Base-by-base conservation (phyloP, 2,329 filamentous ascomycete species). In the Calonectria leucothoes region DNA sequence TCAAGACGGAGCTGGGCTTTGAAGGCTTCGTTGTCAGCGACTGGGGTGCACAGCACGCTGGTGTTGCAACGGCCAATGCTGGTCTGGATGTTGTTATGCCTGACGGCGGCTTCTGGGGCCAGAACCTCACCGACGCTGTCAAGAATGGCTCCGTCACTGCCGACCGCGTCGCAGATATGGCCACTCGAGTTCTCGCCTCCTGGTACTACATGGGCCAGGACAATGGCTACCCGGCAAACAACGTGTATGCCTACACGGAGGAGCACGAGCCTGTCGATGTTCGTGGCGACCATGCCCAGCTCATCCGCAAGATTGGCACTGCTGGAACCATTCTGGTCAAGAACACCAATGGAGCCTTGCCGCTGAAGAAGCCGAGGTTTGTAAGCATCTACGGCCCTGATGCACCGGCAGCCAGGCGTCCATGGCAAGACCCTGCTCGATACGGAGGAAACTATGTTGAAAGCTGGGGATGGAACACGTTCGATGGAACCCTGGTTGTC, bases 251-350 rank as follows among this genome's bases (percentile, higher is more conserved):
- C 25, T 61, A 61, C 35, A 61, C 33, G 2, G 33, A 39, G 6
- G n/a, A 61, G 55, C 55, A 61, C 17, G 55, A 61, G 20, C 55
- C 55, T 76, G 91, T 98, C 29, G 93, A 98, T 81, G 96, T 98
- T 20, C 94, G 93, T 68, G 89, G 85, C 48, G 88, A 96, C 69
- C 96, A 98, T 82, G 92, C 87, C 52, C 81, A 85, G 25, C 85
- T 95, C 65, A 96, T 98, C 75, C 93, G 95, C 48, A 90, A 95
- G 77, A 90, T 94, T 67, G 95, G 91, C 17, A 93, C 94, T 66
- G 93, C 94, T 83, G 95, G 94, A n/a, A 95, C 93, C 4, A 95
- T 99, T 10, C 88, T 99, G 11, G 88, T 99, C 76, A 99, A 98
- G 89, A 98, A 98, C 84, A 61, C 55, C 23, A 87, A 88, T 5